Evolutionary conservation across 2,329 filamentous ascomycete genomes (phyloP), one percentile per base, ranked within the genome.

Genomic region (Aspergillus thermomutatus): DNA sequence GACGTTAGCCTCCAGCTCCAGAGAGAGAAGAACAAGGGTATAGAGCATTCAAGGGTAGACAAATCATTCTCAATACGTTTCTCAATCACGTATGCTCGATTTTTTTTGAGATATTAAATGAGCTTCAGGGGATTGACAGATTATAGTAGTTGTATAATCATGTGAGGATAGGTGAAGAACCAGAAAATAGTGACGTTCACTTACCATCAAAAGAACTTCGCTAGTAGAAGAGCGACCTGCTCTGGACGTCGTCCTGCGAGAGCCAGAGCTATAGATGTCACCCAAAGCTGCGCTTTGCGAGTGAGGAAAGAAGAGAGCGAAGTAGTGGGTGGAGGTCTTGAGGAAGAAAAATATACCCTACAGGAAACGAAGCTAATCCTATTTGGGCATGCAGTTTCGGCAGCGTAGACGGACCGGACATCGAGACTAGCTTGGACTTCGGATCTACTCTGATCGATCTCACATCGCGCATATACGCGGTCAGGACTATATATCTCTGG

Each of bases 91-190:
- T 64, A 60, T 72, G 69, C 72, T 73, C 72, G 59, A 51, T 17
- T 17, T 66, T 66, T 66, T 53, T 60, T 70, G 67, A 74, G 67
- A 72, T 73, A 64, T 66, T 66, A 66, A 67, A 57, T 65, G 73
- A 77, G 78, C 78, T 79, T 90, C 87, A 89, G 88, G 81, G 86
- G 88, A 91, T 90, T 91, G 88, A 91, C 88, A 91, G 88, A 91
- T 90, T 85, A 79, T 75, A 65, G 75, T 75, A 78, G 78, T 77
- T 77, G 71, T 80, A 77, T 85, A 85, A 86, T 89, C 87, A 89
- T 89, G 72, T 74, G 69, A 74, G 66, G 25, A 10, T 40, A 49
- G 27, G 5, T 48, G 26, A 52, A 19, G n/a, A 21, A 28, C 27
- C 14, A 17, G 10, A 59, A 2, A 45, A 37, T 50, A 47, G 21